A percentile compares a stretch with the other conserved stretches of the same genome.
phyloP scores from a whole-genome alignment of 2,329 filamentous ascomycete genomes.

The Fusarium setosum region DNA sequence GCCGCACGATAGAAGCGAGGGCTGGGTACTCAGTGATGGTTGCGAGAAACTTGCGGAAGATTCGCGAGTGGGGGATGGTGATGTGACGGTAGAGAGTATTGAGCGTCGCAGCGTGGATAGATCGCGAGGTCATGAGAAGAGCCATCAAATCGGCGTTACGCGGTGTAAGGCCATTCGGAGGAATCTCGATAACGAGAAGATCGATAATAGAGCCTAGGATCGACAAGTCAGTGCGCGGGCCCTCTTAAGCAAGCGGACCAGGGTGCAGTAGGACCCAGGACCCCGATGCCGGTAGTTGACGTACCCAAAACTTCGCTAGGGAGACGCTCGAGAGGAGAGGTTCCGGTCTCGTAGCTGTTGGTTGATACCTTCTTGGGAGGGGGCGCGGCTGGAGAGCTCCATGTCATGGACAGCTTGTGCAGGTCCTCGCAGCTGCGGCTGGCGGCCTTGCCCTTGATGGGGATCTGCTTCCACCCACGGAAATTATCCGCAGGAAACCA shows the following conservation, averaged over 20 bases:
- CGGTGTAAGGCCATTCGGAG: conserved; percentile 76
- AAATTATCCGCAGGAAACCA: conserved; percentile 70
- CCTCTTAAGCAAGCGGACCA: conserved; percentile 20
- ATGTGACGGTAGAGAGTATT: conserved; percentile 82
- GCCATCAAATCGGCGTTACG: conserved; percentile 84
- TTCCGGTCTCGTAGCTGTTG: conserved; percentile 54
- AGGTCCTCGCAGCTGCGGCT: conserved; percentile 73
- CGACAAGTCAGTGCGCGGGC: conserved; percentile 34
- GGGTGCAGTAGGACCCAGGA: conserved; percentile 15
- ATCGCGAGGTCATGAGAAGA: conserved; percentile 79
- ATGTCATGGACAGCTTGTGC: conserved; percentile 65
- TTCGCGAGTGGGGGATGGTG: conserved; percentile 84
- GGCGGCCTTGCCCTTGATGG: conserved; percentile 66
- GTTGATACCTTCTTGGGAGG: conserved; percentile 40
- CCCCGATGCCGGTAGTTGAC: conserved; percentile 42
- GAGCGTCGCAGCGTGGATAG: conserved; percentile 78
- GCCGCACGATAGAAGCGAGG: conserved; percentile 80
- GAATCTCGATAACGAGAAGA: conserved; percentile 78
- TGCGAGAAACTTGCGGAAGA: conserved; percentile 83
- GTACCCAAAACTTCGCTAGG: conserved; percentile 78
- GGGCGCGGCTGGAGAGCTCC: conserved; percentile 56
- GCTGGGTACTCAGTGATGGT: conserved; percentile 75
- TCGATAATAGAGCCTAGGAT: conserved; percentile 77
- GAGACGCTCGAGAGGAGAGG: conserved; percentile 72
- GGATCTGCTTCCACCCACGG: conserved; percentile 72